Evolutionary conservation across 257 asterid genomes (phyloP).

Genomic region (Linaria vulgaris): DNA sequence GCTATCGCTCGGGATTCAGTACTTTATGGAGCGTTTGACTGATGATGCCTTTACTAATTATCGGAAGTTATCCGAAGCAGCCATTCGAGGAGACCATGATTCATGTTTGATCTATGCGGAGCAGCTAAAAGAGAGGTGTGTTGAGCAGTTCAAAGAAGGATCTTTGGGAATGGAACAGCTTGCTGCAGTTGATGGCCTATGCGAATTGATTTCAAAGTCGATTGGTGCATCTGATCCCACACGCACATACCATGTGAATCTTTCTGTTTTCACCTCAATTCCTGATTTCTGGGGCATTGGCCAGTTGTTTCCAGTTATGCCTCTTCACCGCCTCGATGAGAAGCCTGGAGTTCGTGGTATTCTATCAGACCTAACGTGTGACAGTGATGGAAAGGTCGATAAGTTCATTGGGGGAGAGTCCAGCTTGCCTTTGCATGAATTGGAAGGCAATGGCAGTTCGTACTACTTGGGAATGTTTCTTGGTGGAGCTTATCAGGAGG

Average conservation of each 20-base stretch:
- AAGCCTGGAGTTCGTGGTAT: slow-evolving; percentile 62
- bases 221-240: slow-evolving; percentile 64
- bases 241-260: slow-evolving; percentile 70
- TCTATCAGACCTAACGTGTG: slow-evolving; percentile 86
- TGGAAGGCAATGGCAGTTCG: slow-evolving; percentile 39
- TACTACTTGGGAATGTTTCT: slow-evolving; percentile 92
- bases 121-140: slow-evolving; percentile 81
- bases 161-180: slow-evolving; percentile 68
- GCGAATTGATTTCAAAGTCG: slow-evolving; percentile 64
- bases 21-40: slow-evolving; percentile 45
- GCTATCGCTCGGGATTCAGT: slow-evolving; percentile 43
- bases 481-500: slow-evolving; percentile 98
- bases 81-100: slow-evolving; percentile 62
- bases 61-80: slow-evolving; percentile 58
- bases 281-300: slow-evolving; percentile 96
- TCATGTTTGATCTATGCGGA: slow-evolving; percentile 60
- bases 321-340: slow-evolving; percentile 83
- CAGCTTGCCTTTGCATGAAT: slow-evolving; percentile 76
- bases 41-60: slow-evolving; percentile 70
- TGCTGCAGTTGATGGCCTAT: slow-evolving; percentile 81
- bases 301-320: slow-evolving; percentile 89
- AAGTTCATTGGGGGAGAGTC: slow-evolving; percentile 94
- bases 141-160: slow-evolving; percentile 94
- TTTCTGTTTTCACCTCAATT: slow-evolving; percentile 86
- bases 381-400: slow-evolving; percentile 88